Percentiles rank a stretch among this genome's conserved stretches.
phyloP scores from a whole-genome alignment of 768 basidiomycete species.

The Aureoboletus auriporus region DNA sequence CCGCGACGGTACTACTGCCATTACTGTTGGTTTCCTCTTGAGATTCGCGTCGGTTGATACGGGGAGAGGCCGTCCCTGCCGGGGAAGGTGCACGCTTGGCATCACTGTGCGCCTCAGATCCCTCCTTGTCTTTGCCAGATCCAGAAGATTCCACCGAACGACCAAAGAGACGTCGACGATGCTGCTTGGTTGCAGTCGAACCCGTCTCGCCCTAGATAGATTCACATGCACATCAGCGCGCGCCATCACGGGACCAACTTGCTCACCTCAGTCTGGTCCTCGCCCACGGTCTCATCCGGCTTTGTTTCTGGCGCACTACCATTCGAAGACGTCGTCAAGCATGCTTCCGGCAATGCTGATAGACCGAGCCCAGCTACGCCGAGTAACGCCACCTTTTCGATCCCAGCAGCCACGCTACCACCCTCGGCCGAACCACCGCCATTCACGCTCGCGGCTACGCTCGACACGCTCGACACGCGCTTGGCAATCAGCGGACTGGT shows the following conservation, averaged over 20 bases:
- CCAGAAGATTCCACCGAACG: conserved; percentile 41
- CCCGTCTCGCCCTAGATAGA: conserved; percentile 42
- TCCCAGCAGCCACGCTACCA: conserved; percentile 11
- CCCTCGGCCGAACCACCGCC: conserved; percentile 22
- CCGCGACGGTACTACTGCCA: background rate
- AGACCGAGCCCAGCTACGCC: conserved; percentile 27
- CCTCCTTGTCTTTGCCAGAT: conserved; percentile 33
- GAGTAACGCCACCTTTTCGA: conserved; percentile 19
- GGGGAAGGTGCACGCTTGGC: conserved; percentile 25
- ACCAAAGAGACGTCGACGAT: conserved; percentile 60
- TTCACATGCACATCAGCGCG: background rate
- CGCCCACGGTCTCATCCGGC: conserved; percentile 32
- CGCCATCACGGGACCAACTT: background rate
- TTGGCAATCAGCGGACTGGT: conserved; percentile 15
- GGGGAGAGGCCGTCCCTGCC: conserved; percentile 17
- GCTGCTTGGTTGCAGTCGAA: conserved; percentile 30
- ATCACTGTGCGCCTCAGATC: conserved; percentile 23
- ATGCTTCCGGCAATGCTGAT: conserved; percentile 39
- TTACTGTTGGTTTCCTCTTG: conserved; percentile 20
- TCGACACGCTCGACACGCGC: conserved; percentile 27
- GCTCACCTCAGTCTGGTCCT: conserved; percentile 65
- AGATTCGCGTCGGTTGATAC: conserved; percentile 17
- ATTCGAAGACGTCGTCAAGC: conserved; percentile 56
- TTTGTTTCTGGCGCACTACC: conserved; percentile 51
- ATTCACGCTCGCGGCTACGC: conserved; percentile 22